These are phyloP conservation scores for Ophiostoma angusticollis DNA, from an alignment of 2,329 filamentous ascomycete genomes.

Conservation along the genomic window DNA sequence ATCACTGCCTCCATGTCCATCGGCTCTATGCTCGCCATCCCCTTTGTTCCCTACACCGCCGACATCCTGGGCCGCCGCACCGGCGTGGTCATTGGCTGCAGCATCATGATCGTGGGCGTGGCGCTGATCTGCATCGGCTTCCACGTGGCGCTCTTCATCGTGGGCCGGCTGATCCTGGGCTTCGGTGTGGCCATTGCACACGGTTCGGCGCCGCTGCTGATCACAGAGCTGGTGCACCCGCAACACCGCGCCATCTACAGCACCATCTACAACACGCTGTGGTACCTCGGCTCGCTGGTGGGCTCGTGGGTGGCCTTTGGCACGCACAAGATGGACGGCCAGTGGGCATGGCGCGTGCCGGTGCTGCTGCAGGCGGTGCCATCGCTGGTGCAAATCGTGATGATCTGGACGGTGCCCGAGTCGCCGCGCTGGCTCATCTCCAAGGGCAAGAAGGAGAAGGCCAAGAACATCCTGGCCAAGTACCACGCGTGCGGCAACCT, in stretches of 20 bases:
- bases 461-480: conserved; percentile 9
- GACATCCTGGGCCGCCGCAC: conserved; percentile 31
- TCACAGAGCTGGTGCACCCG: conserved; percentile 12
- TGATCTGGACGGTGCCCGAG: conserved; percentile 15
- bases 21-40: conserved; percentile 31
- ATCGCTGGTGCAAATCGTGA: conserved; percentile 12
- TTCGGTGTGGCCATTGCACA: conserved; percentile 14
- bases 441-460: conserved; percentile 11
- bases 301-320: conserved; percentile 16
- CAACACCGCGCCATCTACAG: conserved; percentile 11
- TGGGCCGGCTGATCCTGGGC: conserved; percentile 13
- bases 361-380: conserved; percentile 12
- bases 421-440: conserved; percentile 19
- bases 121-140: conserved; percentile 25
- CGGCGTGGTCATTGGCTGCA: conserved; percentile 31
- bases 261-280: conserved; percentile 18
- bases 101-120: conserved; percentile 26
- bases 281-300: conserved; percentile 18
- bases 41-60: conserved; percentile 31
- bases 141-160: conserved; percentile 22
- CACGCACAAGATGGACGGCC: conserved; percentile 8
- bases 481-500: conserved; percentile 13
- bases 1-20: conserved; percentile 32
- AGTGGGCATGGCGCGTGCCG: conserved; percentile 14
- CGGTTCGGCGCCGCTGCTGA: conserved; percentile 10